A percentile compares a stretch with the other conserved stretches of the same genome.
Evolutionary conservation across 148 eudicot species (phyloP).

Genomic region (Chenopodium berlandieri): DNA sequence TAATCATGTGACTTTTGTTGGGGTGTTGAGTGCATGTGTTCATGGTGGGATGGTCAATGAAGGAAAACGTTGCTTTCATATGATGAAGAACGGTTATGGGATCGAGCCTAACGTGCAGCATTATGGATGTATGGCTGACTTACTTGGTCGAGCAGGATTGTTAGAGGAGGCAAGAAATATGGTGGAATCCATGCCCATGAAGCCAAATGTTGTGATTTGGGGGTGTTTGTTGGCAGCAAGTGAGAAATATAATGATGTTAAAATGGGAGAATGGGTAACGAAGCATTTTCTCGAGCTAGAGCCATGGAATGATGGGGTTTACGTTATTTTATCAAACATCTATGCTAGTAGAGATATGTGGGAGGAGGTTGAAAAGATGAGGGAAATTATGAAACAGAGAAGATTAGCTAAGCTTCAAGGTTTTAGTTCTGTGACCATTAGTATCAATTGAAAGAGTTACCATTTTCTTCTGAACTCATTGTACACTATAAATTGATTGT

Average conservation of each 20-base stretch:
- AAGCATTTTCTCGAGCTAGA: slow-evolving; percentile 58
- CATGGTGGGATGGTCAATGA: slow-evolving; percentile 76
- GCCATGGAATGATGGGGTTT: slow-evolving; percentile 81
- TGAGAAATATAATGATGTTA: slow-evolving; percentile 62
- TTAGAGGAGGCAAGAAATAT: slow-evolving; percentile 53
- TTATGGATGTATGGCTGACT: slow-evolving; percentile 69
- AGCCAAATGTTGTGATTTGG: slow-evolving; percentile 73
- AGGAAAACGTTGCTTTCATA: slow-evolving; percentile 51
- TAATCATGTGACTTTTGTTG: slow-evolving; percentile 70
- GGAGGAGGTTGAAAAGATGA: slow-evolving; percentile 59
- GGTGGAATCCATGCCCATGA: slow-evolving; percentile 64
- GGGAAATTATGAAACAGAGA: slow-evolving; percentile 57
- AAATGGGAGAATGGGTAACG: slow-evolving; percentile 73
- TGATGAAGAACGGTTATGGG: slow-evolving; percentile 53
- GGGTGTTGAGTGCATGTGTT: slow-evolving; percentile 76
- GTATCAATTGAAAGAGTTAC: background rate
- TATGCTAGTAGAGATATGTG: slow-evolving; percentile 70
- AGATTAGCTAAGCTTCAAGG: slow-evolving; percentile 66
- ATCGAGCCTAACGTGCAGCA: slow-evolving; percentile 60
- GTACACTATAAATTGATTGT: background rate
- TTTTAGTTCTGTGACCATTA: slow-evolving; percentile 40
- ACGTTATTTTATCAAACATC: slow-evolving; percentile 69
- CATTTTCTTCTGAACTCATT: background rate
- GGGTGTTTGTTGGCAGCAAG: slow-evolving; percentile 86
- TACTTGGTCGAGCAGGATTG: slow-evolving; percentile 66